Conservation (phyloP, 2,329 filamentous ascomycete genomes). For the Didymella glomerata region DNA sequence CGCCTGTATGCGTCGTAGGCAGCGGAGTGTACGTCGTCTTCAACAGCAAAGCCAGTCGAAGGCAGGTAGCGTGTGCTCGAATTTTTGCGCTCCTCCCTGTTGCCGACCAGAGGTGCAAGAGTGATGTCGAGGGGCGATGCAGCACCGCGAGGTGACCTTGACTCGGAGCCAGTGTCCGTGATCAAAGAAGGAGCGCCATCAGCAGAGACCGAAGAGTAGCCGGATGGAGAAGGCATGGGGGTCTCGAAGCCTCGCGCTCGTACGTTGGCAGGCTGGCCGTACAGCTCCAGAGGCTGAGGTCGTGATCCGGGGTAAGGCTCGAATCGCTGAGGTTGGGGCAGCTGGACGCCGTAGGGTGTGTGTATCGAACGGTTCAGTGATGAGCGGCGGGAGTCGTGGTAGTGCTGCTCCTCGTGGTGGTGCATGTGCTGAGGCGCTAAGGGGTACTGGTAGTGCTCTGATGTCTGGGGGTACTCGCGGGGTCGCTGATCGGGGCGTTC, state of each 20-base stretch:
- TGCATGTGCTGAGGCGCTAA: slow-evolving; percentile 29
- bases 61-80: slow-evolving; percentile 50
- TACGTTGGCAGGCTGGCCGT: slow-evolving; percentile 31
- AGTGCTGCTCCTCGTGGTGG: slow-evolving; percentile 42
- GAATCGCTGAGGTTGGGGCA: slow-evolving; percentile 45
- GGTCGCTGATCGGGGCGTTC: slow-evolving; percentile 42
- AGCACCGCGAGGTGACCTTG: slow-evolving; percentile 56
- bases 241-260: slow-evolving; percentile 57
- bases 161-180: slow-evolving; percentile 67
- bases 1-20: slow-evolving; percentile 40
- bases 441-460: slow-evolving; percentile 46
- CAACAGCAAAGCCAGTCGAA: slow-evolving; percentile 50
- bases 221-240: slow-evolving; percentile 69
- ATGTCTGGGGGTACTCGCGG: slow-evolving; percentile 43
- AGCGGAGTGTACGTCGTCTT: slow-evolving; percentile 43
- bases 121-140: slow-evolving; percentile 58
- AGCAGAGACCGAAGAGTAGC: slow-evolving; percentile 69
- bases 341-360: slow-evolving; percentile 43
- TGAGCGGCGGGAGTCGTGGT: slow-evolving; percentile 41
- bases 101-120: slow-evolving; percentile 48
- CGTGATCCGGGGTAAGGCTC: slow-evolving; percentile 45
- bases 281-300: slow-evolving; percentile 46
- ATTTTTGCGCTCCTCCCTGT: slow-evolving; percentile 49
- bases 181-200: slow-evolving; percentile 73
- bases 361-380: slow-evolving; percentile 40